Conservation (phyloP, 1,139 yeast species). For the Dujonia santamariae region DNA sequence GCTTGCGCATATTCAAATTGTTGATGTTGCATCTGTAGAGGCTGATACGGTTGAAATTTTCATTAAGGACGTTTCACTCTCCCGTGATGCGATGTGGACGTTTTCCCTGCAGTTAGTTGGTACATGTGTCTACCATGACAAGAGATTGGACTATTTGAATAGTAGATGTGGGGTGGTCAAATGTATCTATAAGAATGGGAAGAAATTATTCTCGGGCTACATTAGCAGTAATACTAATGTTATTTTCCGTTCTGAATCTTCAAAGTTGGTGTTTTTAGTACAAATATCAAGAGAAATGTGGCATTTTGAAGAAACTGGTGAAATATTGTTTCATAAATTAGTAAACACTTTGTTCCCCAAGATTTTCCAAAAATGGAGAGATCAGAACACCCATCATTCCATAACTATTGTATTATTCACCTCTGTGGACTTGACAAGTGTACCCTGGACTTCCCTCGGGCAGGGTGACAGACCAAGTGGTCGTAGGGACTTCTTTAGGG, state of each 20-base stretch:
- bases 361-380: slow-evolving; percentile 85
- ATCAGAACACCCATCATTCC: slow-evolving; percentile 82
- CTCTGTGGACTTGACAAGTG: slow-evolving; percentile 66
- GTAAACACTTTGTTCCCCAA: slow-evolving; percentile 89
- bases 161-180: slow-evolving; percentile 59
- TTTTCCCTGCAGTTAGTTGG: slow-evolving; percentile 61
- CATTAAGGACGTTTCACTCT: slow-evolving; percentile 74
- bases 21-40: slow-evolving; percentile 43
- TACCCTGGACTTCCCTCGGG: slow-evolving; percentile 51
- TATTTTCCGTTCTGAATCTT: slow-evolving; percentile 87
- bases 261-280: slow-evolving; percentile 75
- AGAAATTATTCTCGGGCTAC: slow-evolving; percentile 58
- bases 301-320: slow-evolving; percentile 97
- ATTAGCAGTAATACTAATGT: slow-evolving; percentile 74
- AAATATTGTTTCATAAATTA: slow-evolving; percentile 86
- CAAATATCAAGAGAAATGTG: slow-evolving; percentile 96
- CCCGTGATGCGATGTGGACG: slow-evolving; percentile 94
- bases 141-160: slow-evolving; percentile 61
- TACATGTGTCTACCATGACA: slow-evolving; percentile 65
- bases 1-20: slow-evolving; percentile 50
- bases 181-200: slow-evolving; percentile 70
- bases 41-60: slow-evolving; percentile 83
- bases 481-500: slow-evolving; percentile 79
- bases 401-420: slow-evolving; percentile 88
- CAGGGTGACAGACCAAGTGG: slow-evolving; percentile 74